These are phyloP conservation scores for Talinum fruticosum DNA, from an alignment of 148 eudicot genomes.

Conservation along the genomic window DNA sequence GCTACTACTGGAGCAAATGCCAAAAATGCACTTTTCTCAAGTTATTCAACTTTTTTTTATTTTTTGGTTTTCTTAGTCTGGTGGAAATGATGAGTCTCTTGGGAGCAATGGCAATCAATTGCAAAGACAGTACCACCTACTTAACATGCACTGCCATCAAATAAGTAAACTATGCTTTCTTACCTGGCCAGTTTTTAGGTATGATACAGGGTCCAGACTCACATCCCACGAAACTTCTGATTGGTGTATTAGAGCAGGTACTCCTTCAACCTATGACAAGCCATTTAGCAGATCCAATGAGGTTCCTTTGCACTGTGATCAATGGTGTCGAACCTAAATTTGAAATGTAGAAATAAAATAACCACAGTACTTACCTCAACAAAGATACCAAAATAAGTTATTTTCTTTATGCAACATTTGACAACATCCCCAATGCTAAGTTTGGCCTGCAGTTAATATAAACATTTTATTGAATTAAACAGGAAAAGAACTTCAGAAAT, in stretches of 20 bases:
- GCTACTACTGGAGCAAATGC: background rate
- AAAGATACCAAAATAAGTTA: constrained; percentile 86
- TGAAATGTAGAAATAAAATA: background rate
- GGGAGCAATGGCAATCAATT: background rate
- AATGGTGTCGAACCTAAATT: background rate
- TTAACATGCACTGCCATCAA: constrained; percentile 5
- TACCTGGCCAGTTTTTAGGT: constrained; percentile 88
- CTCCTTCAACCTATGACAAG: constrained; percentile 80
- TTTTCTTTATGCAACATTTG: constrained; percentile 74
- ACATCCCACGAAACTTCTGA: constrained; percentile 95
- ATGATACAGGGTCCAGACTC: constrained; percentile 69
- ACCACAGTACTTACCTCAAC: constrained; percentile 60
- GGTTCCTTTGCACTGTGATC: background rate
- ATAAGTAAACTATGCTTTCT: constrained; percentile 3
- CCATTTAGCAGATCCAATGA: constrained; percentile 4
- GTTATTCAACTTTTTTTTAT: background rate
- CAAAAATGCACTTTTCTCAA: background rate
- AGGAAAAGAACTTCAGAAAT: background rate
- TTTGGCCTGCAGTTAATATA: constrained; percentile 52
- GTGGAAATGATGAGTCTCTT: background rate
- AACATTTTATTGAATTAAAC: background rate
- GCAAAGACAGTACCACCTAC: background rate
- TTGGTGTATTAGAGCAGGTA: constrained; percentile 87
- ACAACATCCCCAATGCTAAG: constrained; percentile 82
- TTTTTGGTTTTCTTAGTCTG: background rate